Conservation (phyloP, 2,329 filamentous ascomycete species). For the Nakataea oryzae region DNA sequence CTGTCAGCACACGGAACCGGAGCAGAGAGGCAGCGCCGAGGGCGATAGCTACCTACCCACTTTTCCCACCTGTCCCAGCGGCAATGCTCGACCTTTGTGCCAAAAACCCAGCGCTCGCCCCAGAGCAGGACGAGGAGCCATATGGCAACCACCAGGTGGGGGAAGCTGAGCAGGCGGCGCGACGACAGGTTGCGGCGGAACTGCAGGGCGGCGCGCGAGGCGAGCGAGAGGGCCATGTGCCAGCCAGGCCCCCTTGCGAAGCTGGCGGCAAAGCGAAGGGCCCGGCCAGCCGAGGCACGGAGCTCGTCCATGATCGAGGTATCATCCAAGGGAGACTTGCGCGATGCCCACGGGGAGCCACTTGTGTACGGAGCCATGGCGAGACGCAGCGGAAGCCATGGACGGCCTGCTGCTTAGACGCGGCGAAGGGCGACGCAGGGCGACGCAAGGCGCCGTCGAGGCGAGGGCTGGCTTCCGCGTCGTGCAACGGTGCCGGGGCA, state of each 20-base stretch:
- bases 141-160: constrained; percentile 55
- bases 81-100: constrained; percentile 59
- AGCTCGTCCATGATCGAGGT: constrained; percentile 27
- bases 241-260: constrained; percentile 32
- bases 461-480: no score
- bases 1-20: constrained; percentile 7
- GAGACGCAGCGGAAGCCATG: constrained; percentile 16
- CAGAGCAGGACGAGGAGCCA: constrained; percentile 75
- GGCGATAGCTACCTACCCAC: constrained; percentile 58
- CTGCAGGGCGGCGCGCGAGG: constrained; percentile 19
- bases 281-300: constrained; percentile 15
- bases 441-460: neutral
- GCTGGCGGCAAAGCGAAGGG: constrained; percentile 22
- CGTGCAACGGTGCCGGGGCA: neutral
- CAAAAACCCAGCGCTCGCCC: constrained; percentile 75
- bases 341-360: constrained; percentile 12
- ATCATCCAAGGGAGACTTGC: constrained; percentile 15
- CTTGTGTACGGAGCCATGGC: constrained; percentile 28
- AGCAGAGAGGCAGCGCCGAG: constrained; percentile 6
- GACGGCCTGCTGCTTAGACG: neutral
- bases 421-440: neutral
- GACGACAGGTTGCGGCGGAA: constrained; percentile 35
- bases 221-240: constrained; percentile 20
- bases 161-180: constrained; percentile 47
- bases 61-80: constrained; percentile 82